Evolutionary conservation across 306 rosid species (phyloP).

Genomic region (Hippophae gyantsensis): DNA sequence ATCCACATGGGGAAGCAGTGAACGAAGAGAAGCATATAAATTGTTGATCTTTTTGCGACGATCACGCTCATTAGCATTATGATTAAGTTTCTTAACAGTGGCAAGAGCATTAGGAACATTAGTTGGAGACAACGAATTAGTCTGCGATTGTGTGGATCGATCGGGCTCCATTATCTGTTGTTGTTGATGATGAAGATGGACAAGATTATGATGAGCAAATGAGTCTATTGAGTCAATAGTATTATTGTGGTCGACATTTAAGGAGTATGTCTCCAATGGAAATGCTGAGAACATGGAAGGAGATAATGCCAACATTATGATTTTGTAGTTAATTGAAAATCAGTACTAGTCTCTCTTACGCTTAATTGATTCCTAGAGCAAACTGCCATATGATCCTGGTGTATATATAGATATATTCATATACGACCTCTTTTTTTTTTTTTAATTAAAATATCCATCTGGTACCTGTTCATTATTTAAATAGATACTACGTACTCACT

Average conservation of each 20-base stretch:
- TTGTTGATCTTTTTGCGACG: conserved; percentile 7
- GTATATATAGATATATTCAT: no score
- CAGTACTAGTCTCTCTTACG: no score
- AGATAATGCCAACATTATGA: conserved; percentile 9
- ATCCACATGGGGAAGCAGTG: conserved; percentile 4
- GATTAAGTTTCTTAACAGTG: conserved; percentile 7
- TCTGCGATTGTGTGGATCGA: neutral
- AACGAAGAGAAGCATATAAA: conserved; percentile 5
- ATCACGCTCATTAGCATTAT: conserved; percentile 17
- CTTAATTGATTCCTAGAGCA: no score
- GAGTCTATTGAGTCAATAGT: neutral
- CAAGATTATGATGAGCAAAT: neutral
- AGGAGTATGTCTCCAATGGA: neutral
- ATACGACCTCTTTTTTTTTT: no score
- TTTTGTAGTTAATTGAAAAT: no score
- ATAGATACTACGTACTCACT: no score
- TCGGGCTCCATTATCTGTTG: neutral
- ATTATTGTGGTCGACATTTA: no score
- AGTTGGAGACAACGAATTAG: neutral
- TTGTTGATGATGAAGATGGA: neutral
- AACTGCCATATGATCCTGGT: no score
- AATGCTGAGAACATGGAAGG: conserved; percentile 1
- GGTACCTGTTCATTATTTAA: no score
- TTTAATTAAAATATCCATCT: no score
- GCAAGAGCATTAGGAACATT: neutral